Percentiles rank a stretch among this genome's conserved stretches.
Evolutionary conservation across 1,139 yeast species (phyloP).

Genomic region (Hemisphaericaspora xylanilytica): DNA sequence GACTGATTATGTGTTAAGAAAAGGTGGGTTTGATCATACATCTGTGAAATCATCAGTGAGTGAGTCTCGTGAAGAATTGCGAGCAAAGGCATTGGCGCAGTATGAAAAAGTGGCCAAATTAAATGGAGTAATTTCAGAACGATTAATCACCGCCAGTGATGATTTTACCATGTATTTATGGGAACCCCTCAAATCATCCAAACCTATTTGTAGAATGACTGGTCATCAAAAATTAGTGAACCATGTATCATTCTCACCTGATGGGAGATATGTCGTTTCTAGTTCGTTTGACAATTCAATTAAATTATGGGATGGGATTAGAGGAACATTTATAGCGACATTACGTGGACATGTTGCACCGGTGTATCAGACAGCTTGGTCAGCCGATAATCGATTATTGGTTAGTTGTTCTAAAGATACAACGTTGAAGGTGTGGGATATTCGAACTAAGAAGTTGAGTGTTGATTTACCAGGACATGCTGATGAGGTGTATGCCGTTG

Average conservation of each 20-base stretch:
- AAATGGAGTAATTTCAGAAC: slow-evolving; percentile 68
- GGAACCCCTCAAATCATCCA: slow-evolving; percentile 80
- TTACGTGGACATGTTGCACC: slow-evolving; percentile 97
- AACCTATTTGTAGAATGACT: slow-evolving; percentile 90
- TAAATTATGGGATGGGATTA: slow-evolving; percentile 93
- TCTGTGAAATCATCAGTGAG: slow-evolving; percentile 20
- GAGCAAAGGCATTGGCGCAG: slow-evolving; percentile 40
- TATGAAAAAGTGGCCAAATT: slow-evolving; percentile 78
- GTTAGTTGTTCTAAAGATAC: slow-evolving; percentile 97
- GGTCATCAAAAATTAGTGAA: slow-evolving; percentile 97
- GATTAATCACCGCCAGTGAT: slow-evolving; percentile 93
- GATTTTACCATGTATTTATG: slow-evolving; percentile 97
- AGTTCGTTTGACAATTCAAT: slow-evolving; percentile 95
- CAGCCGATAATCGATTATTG: slow-evolving; percentile 85
- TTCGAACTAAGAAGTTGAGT: slow-evolving; percentile 74
- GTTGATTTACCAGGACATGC: slow-evolving; percentile 94
- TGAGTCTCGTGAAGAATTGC: slow-evolving; percentile 29
- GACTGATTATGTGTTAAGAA: slow-evolving; percentile 82
- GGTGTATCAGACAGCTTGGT: slow-evolving; percentile 98
- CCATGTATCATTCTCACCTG: slow-evolving; percentile 95
- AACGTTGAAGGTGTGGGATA: slow-evolving; percentile 96
- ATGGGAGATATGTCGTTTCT: slow-evolving; percentile 86
- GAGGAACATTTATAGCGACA: slow-evolving; percentile 86
- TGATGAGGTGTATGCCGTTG: slow-evolving; percentile 96
- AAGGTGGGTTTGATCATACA: slow-evolving; percentile 47